phyloP scores from a whole-genome alignment of 805 yeast species.

The Cyberlindnera xishuangbannaensis region DNA sequence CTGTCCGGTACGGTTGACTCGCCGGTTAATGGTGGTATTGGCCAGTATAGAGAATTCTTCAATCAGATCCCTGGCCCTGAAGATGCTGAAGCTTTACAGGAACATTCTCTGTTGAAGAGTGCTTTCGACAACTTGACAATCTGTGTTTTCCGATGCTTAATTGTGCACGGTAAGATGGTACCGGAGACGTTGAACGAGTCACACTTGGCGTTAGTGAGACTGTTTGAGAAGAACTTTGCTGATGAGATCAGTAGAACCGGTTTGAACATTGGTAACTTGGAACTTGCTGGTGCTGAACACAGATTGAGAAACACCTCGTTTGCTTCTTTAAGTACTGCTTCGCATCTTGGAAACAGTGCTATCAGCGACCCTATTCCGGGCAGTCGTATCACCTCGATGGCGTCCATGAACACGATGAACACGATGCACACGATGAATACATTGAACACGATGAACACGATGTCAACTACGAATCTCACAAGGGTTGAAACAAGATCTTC shows the following conservation, averaged over 20 bases:
- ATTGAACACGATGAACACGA: too few species aligned
- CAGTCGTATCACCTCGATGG: conserved; percentile 9
- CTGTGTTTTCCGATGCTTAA: conserved; percentile 60
- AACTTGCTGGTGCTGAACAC: conserved; percentile 15
- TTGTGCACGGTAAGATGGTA: conserved; percentile 61
- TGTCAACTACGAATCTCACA: conserved; percentile 12
- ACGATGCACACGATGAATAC: too few species aligned
- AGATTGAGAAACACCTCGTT: conserved; percentile 18
- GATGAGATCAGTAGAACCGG: conserved; percentile 47
- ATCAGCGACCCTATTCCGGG: too few species aligned
- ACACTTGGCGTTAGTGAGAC: conserved; percentile 57
- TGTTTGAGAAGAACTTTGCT: conserved; percentile 62
- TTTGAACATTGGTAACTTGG: conserved; percentile 24
- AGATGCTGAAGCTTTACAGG: conserved; percentile 24
- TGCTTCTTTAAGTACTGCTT: conserved; percentile 7
- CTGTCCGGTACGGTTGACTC: conserved; percentile 84
- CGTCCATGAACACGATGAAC: conserved; percentile 8
- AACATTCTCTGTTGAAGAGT: conserved; percentile 24
- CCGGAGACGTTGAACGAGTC: conserved; percentile 50
- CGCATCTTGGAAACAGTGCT: too few species aligned
- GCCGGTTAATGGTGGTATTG: conserved; percentile 90
- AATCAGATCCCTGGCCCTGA: conserved; percentile 29
- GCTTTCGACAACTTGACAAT: conserved; percentile 65
- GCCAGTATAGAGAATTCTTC: conserved; percentile 71
- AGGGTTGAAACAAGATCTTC: conserved; percentile 26